Evolutionary conservation across 345 rosid species (phyloP).

Genomic region (Syzygium oleosum): DNA sequence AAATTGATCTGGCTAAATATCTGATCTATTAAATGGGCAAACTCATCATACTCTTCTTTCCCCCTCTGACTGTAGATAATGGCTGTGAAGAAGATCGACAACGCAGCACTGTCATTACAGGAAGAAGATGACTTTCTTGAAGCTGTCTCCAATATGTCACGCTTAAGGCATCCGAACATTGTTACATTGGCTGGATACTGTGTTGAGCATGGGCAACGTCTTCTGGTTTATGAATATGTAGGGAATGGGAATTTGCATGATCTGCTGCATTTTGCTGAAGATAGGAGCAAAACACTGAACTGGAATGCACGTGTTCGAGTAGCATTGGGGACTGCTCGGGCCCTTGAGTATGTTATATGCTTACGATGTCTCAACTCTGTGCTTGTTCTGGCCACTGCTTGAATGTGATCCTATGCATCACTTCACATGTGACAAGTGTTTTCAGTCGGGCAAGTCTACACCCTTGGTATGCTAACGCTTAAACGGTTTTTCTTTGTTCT

Average conservation of each 20-base stretch:
- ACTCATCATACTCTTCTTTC: conserved; percentile 2
- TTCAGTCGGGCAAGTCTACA: background rate
- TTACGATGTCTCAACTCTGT: background rate
- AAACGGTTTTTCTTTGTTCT: background rate
- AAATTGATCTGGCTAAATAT: background rate
- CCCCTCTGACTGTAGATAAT: conserved; percentile 35
- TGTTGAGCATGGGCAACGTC: conserved; percentile 95
- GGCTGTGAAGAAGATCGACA: conserved; percentile 96
- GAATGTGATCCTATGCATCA: background rate
- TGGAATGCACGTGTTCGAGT: conserved; percentile 99
- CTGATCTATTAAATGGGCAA: background rate
- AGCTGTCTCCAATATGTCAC: conserved; percentile 90
- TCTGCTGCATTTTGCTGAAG: conserved; percentile 73
- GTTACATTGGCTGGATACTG: conserved; percentile 83
- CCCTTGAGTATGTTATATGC: conserved; percentile 75
- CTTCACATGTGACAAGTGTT: background rate
- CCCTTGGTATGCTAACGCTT: background rate
- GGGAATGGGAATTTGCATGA: conserved; percentile 83
- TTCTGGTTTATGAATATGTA: conserved; percentile 73
- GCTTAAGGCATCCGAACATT: conserved; percentile 87
- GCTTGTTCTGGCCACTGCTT: background rate
- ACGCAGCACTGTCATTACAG: conserved; percentile 76
- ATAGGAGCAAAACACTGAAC: conserved; percentile 48
- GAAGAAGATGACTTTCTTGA: conserved; percentile 93
- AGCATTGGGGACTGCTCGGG: conserved; percentile 96